Evolutionary conservation across 306 rosid species (phyloP).

Genomic region (Sechiopsis laciniata): DNA sequence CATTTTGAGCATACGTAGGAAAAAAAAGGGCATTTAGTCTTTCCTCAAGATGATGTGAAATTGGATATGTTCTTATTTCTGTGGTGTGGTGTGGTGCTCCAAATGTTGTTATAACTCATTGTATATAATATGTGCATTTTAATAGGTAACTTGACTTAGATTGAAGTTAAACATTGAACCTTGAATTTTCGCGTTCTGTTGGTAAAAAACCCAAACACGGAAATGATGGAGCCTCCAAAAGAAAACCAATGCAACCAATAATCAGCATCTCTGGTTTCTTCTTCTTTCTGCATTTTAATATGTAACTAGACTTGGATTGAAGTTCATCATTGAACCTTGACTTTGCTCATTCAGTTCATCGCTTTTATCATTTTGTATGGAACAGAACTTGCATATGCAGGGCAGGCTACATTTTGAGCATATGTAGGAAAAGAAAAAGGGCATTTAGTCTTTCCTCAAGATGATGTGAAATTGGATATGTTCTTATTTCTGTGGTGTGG

Average conservation of each 20-base stretch:
- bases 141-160: conserved; percentile 5
- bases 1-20: not conserved
- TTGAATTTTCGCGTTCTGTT: no score
- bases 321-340: not conserved
- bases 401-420: not conserved
- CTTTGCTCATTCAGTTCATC: not conserved
- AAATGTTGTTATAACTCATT: not conserved
- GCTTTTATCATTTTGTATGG: conserved; percentile 10
- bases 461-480: conserved; percentile 5
- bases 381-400: not conserved
- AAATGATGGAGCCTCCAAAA: not conserved
- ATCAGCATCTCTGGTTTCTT: not conserved
- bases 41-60: conserved; percentile 6
- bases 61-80: not conserved
- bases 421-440: not conserved
- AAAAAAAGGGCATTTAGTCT: not conserved
- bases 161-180: not conserved
- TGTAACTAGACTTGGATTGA: not conserved
- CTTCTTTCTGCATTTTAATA: not conserved
- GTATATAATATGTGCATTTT: not conserved
- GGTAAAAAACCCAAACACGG: not conserved
- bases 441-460: not conserved
- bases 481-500: not conserved
- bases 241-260: not conserved
- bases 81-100: not conserved